Percentiles rank a stretch among this genome's conserved stretches.
These are phyloP conservation scores for Torrubiellomyces zombiae DNA, from an alignment of 2,329 filamentous ascomycete species.

Conservation along the genomic window DNA sequence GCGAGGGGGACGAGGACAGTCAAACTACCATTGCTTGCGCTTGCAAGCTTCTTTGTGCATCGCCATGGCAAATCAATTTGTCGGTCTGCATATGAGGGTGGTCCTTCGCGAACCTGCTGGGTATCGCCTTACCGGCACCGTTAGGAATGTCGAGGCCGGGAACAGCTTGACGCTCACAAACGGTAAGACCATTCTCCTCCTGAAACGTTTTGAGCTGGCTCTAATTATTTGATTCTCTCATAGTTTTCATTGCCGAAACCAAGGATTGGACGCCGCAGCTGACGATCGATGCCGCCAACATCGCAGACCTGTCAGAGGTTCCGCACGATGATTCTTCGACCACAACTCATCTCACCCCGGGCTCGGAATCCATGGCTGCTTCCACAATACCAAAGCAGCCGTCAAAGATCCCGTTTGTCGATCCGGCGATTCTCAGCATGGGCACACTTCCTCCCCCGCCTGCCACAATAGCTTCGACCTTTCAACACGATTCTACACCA, in stretches of 20 bases:
- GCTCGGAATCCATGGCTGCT: constrained; percentile 10
- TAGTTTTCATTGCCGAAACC: constrained; percentile 22
- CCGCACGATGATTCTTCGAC: constrained; percentile 12
- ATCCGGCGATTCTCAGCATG: constrained; percentile 69
- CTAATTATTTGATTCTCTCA: background rate
- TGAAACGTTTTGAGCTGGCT: constrained; percentile 1
- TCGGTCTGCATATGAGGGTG: constrained; percentile 61
- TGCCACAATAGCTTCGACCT: no score
- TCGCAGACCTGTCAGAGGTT: constrained; percentile 26
- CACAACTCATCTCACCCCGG: constrained; percentile 11
- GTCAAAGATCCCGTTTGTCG: constrained; percentile 40
- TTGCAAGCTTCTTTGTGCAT: no score
- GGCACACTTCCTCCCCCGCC: constrained; percentile 27
- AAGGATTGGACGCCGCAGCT: constrained; percentile 24
- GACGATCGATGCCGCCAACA: constrained; percentile 30
- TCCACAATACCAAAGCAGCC: constrained; percentile 12
- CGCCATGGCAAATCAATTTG: constrained; percentile 46
- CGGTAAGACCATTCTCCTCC: constrained; percentile 36
- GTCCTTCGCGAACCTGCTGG: constrained; percentile 50
- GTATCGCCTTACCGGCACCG: constrained; percentile 50
- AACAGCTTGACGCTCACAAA: constrained; percentile 54
- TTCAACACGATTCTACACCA: no score
- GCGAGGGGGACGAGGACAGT: no score
- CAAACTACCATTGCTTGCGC: no score
- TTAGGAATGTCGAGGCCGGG: constrained; percentile 50